Evolutionary conservation across 139 green algal species (phyloP), one percentile per base, ranked within the genome.

Genomic region (Micromonas commoda): DNA sequence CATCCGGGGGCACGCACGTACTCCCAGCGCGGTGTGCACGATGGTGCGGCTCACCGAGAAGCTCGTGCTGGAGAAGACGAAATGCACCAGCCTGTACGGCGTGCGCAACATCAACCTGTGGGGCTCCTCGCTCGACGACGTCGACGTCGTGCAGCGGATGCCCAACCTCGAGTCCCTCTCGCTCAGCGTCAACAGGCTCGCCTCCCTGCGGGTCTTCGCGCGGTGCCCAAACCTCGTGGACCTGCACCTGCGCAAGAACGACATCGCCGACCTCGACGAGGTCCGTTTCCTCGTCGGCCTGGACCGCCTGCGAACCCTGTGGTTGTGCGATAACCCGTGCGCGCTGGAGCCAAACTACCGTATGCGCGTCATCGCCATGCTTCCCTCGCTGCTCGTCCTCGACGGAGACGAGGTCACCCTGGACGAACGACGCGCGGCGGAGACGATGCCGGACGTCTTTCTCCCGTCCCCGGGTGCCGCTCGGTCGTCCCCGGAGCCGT

Each of bases 211-310:
- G 19, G 74, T 84, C 65, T 89, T 89, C 74, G 52, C 73, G 33
- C 67, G 85, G 52, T 87, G 83, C 71, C 38, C 2, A 19, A 74
- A 66, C 64, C 77, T 86, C 38, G 64, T 86, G 64, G 85, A 89
- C 73, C 79, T 89, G 24, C 91, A 92, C 73, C 75, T 92, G 24
- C 82, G 88, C 29, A 91, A 91, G 45, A 92, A 92, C 51, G 80
- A 89, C 24, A 82, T 92, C 23, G 32, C 69, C 2, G 82, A 88
- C 68, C 38, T 91, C 24, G 57, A 39, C 21, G 87, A 91, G 33
- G 52, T 91, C 16, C 80, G 82, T 54, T 83, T 86, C 72, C 77
- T 91, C 38, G 64, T 57, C n/a, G 5, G 54, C 2, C 78, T 86
- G 0, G 71, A 60, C 29, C 61, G 78, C 45, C 71, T 91, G 31